phyloP scores from a whole-genome alignment of 441 rosid genomes.

The Corymbia citriodora region DNA sequence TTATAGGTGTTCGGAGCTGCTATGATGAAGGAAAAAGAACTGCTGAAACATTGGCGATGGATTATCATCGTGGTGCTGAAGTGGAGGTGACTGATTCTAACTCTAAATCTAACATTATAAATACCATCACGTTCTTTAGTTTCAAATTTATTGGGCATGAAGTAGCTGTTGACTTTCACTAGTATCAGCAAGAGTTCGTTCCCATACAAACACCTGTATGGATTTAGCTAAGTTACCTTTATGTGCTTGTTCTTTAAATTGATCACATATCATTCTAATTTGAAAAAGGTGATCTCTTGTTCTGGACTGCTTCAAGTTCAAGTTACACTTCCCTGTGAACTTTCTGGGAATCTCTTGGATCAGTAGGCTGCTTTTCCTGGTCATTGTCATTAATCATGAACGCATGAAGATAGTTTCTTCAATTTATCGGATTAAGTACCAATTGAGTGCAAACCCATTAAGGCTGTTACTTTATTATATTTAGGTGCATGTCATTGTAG shows the following conservation, averaged over 20 bases:
- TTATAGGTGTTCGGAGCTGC: conserved; percentile 90
- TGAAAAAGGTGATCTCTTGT: neutral
- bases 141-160: neutral
- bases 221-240: neutral
- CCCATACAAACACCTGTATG: neutral
- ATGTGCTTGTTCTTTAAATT: neutral
- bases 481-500: neutral
- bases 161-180: neutral
- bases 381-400: neutral
- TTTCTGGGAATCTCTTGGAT: neutral
- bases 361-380: neutral
- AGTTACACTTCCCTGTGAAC: neutral
- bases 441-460: neutral
- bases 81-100: conserved; percentile 58
- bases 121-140: neutral
- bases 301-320: neutral
- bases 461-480: neutral
- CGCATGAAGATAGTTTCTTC: neutral
- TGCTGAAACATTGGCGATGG: conserved; percentile 90
- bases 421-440: neutral
- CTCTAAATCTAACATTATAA: neutral
- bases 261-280: neutral
- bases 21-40: conserved; percentile 97
- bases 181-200: neutral
- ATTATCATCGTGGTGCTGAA: conserved; percentile 86